phyloP scores from a whole-genome alignment of 2,329 filamentous ascomycete genomes.

The Pseudocercospora crystallina region DNA sequence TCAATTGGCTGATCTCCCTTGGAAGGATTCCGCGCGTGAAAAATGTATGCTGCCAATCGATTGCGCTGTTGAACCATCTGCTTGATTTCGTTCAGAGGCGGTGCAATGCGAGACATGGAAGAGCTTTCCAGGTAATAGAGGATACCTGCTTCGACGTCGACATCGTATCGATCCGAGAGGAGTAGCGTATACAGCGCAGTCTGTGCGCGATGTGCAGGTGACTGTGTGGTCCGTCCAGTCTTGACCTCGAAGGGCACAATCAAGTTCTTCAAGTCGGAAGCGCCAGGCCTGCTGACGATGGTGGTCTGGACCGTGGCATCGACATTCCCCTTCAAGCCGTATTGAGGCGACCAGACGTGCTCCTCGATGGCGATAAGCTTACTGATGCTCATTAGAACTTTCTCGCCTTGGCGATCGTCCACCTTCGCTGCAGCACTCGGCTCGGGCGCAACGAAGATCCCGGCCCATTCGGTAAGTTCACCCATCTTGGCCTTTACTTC shows the following conservation, averaged over 20 bases:
- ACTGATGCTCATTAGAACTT: slow-evolving; percentile 78
- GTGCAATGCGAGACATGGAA: slow-evolving; percentile 79
- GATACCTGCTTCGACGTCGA: slow-evolving; percentile 85
- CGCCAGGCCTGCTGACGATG: slow-evolving; percentile 68
- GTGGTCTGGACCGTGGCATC: slow-evolving; percentile 92
- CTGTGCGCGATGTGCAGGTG: slow-evolving; percentile 82
- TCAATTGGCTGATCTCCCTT: slow-evolving; percentile 1
- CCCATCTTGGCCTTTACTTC: slow-evolving; percentile 81
- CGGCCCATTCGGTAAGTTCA: slow-evolving; percentile 80
- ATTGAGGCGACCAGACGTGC: slow-evolving; percentile 97
- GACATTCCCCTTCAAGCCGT: slow-evolving; percentile 94
- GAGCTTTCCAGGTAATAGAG: slow-evolving; percentile 94
- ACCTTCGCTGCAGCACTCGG: slow-evolving; percentile 73
- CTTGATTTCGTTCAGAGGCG: slow-evolving; percentile 81
- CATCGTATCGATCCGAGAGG: slow-evolving; percentile 90
- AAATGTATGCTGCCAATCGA: slow-evolving; percentile 78
- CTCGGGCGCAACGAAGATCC: slow-evolving; percentile 69
- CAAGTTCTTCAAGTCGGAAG: slow-evolving; percentile 52
- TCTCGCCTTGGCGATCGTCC: slow-evolving; percentile 74
- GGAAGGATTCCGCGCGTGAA: slow-evolving; percentile 39
- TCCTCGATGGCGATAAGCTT: slow-evolving; percentile 97
- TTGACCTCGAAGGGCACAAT: slow-evolving; percentile 95
- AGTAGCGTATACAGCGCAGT: slow-evolving; percentile 92
- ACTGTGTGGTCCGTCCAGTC: slow-evolving; percentile 79
- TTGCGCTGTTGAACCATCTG: slow-evolving; percentile 98